A percentile compares a stretch with the other conserved stretches of the same genome.
phyloP scores from a whole-genome alignment of 495 filamentous ascomycete species.

The Trypethelium eluteriae region DNA sequence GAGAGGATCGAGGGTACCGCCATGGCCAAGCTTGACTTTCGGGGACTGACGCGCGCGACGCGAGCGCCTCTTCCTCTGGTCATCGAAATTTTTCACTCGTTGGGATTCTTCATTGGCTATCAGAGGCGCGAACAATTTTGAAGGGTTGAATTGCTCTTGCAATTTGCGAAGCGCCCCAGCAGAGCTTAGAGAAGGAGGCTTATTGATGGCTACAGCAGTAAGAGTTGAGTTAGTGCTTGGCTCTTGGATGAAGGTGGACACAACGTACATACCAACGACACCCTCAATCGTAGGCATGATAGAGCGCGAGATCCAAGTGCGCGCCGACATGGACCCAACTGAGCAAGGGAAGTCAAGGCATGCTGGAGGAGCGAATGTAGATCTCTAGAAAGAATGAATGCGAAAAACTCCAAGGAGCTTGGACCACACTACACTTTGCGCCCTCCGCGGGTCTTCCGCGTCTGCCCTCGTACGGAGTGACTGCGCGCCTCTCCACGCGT shows the following conservation, averaged over 20 bases:
- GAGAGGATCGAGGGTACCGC: conserved; percentile 89
- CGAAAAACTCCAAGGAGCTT: not conserved
- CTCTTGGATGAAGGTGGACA: conserved; percentile 15
- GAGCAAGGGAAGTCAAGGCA: not conserved
- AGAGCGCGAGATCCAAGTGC: not conserved
- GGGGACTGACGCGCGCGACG: conserved; percentile 44
- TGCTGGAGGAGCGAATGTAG: not conserved
- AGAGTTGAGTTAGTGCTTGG: conserved; percentile 7
- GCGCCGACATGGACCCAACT: not conserved
- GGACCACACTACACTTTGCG: not conserved
- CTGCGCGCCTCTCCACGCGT: not conserved
- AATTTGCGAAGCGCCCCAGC: conserved; percentile 81
- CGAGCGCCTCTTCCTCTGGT: conserved; percentile 48
- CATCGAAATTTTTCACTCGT: conserved; percentile 35
- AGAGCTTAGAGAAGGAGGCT: conserved; percentile 75
- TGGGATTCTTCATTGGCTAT: conserved; percentile 50
- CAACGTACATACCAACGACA: conserved; percentile 29
- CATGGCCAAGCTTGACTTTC: conserved; percentile 90
- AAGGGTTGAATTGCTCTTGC: conserved; percentile 74
- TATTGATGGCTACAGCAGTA: conserved; percentile 69
- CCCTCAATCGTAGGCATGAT: conserved; percentile 19
- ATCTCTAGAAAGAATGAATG: not conserved
- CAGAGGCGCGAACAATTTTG: conserved; percentile 65
- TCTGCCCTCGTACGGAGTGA: not conserved
- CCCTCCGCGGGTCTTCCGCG: not conserved